Percentiles rank a stretch among this genome's conserved stretches.
These are phyloP conservation scores for Drechmeria coniospora DNA, from an alignment of 2,329 filamentous ascomycete species.

Conservation along the genomic window DNA sequence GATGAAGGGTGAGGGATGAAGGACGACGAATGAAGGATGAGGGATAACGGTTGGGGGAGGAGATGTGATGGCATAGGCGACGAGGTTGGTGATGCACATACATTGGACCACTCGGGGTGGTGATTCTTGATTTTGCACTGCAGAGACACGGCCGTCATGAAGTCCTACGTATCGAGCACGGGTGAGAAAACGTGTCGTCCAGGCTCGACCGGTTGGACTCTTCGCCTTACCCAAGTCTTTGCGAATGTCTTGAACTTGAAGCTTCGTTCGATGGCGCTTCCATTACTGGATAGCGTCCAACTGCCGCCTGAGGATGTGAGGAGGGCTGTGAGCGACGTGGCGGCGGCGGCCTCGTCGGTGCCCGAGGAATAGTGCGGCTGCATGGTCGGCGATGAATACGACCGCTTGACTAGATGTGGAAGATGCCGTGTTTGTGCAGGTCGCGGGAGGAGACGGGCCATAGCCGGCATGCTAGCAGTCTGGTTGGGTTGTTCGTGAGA, in stretches of 20 bases:
- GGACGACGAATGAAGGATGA: not conserved
- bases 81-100: slow-evolving; percentile 17
- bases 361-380: slow-evolving; percentile 28
- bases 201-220: not conserved
- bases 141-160: slow-evolving; percentile 57
- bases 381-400: slow-evolving; percentile 6
- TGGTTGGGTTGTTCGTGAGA: no score
- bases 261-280: slow-evolving; percentile 40
- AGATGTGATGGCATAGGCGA: not conserved
- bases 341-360: slow-evolving; percentile 23
- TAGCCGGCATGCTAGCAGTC: no score
- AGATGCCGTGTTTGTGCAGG: no score
- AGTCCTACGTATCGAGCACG: slow-evolving; percentile 34
- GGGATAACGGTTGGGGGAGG: not conserved
- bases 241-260: slow-evolving; percentile 52
- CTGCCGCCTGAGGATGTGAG: slow-evolving; percentile 22
- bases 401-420: no score
- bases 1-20: not conserved
- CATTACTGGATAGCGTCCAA: slow-evolving; percentile 36
- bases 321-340: slow-evolving; percentile 21
- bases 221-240: slow-evolving; percentile 52
- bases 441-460: slow-evolving; percentile 4
- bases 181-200: not conserved
- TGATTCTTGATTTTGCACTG: slow-evolving; percentile 55
- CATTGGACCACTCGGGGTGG: slow-evolving; percentile 66